phyloP scores from a whole-genome alignment of 345 rosid species.

The Euphorbia pulcherrima region DNA sequence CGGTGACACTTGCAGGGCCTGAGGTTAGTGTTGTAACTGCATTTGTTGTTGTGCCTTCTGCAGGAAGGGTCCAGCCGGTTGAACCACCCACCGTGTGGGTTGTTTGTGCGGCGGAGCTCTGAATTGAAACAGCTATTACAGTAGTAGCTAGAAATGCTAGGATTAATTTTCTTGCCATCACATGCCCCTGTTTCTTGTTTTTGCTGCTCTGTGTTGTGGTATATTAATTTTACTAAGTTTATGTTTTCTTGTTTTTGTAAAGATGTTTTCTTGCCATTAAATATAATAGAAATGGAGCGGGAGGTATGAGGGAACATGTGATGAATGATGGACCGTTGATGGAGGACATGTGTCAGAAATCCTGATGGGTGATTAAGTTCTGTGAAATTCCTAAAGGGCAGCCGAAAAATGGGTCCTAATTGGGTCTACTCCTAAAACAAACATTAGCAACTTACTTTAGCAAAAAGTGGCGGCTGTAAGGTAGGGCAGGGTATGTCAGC shows the following conservation, averaged over 20 bases:
- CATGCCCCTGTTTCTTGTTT: slow-evolving; percentile 38
- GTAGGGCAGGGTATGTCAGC: too few species aligned
- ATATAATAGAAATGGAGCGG: slow-evolving; percentile 15
- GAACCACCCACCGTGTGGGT: slow-evolving; percentile 35
- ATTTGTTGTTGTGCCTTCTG: slow-evolving; percentile 4
- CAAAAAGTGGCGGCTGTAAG: slow-evolving; percentile 32
- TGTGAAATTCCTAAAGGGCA: not conserved
- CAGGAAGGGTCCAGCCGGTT: slow-evolving; percentile 41
- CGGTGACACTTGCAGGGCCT: slow-evolving; percentile 21
- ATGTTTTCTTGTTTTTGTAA: not conserved
- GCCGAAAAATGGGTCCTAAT: slow-evolving; percentile 15
- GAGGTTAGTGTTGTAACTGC: not conserved
- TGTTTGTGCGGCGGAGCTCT: slow-evolving; percentile 31
- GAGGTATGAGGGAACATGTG: not conserved
- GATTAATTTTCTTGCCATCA: slow-evolving; percentile 22
- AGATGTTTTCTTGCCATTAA: not conserved
- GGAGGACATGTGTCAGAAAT: slow-evolving; percentile 20
- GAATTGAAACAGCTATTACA: slow-evolving; percentile 20
- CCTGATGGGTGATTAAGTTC: too few species aligned
- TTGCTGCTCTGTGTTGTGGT: not conserved
- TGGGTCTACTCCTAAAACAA: not conserved
- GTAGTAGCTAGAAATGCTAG: slow-evolving; percentile 19
- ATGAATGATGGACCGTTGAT: slow-evolving; percentile 14
- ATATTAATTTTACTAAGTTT: not conserved
- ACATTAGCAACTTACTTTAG: too few species aligned